Conservation (phyloP, 257 asterid genomes). For the Euphrasia confusa region DNA sequence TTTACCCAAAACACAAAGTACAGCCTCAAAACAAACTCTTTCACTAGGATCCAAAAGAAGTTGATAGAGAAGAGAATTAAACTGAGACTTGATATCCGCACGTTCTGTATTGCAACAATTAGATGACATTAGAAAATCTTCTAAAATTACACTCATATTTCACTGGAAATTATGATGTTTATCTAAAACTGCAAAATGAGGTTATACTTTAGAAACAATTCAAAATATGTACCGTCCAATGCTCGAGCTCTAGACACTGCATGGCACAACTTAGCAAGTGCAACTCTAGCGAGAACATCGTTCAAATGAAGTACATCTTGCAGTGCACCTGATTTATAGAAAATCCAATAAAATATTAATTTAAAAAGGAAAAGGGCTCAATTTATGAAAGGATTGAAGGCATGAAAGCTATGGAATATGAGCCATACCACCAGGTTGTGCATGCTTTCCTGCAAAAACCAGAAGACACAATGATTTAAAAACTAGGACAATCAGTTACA, state of each 20-base stretch:
- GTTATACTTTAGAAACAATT: slow-evolving; percentile 8
- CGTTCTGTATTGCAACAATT: slow-evolving; percentile 55
- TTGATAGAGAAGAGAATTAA: slow-evolving; percentile 83
- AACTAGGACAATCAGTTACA: slow-evolving; percentile 1
- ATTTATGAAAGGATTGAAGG: slow-evolving; percentile 11
- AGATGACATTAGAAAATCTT: slow-evolving; percentile 25
- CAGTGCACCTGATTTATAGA: slow-evolving; percentile 74
- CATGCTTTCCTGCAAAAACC: slow-evolving; percentile 74
- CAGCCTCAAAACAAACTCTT: slow-evolving; percentile 97
- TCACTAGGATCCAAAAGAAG: slow-evolving; percentile 98
- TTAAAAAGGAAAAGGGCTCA: slow-evolving; percentile 25
- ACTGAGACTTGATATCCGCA: slow-evolving; percentile 79
- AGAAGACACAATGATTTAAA: slow-evolving; percentile 23
- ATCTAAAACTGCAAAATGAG: slow-evolving; percentile 19
- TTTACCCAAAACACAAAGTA: slow-evolving; percentile 92
- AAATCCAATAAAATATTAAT: slow-evolving; percentile 29
- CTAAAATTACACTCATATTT: slow-evolving; percentile 13
- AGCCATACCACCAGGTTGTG: slow-evolving; percentile 83
- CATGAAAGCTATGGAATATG: slow-evolving; percentile 24
- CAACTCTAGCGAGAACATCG: slow-evolving; percentile 99
- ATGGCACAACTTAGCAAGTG: slow-evolving; percentile 92
- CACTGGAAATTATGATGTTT: slow-evolving; percentile 3
- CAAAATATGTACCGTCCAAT: slow-evolving; percentile 66
- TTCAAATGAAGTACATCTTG: slow-evolving; percentile 97
- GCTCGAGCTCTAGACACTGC: slow-evolving; percentile 86